These are phyloP conservation scores for Neurospora sp. DNA, from an alignment of 495 filamentous ascomycete species.

Conservation along the genomic window DNA sequence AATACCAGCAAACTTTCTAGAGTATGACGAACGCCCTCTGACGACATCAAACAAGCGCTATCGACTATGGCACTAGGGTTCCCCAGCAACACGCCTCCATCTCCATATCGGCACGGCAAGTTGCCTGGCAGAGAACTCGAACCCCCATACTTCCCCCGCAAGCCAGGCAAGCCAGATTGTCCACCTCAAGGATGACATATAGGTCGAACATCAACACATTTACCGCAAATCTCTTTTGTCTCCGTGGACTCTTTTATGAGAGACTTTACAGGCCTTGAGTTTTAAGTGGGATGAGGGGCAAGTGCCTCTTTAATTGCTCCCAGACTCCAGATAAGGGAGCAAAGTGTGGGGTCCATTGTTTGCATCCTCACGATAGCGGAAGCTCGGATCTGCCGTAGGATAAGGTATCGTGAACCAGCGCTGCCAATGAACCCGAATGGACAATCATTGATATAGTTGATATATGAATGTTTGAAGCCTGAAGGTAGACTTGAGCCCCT, in stretches of 20 bases:
- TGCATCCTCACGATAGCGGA: neutral
- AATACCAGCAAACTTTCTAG: neutral
- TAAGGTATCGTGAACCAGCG: neutral
- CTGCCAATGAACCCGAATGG: neutral
- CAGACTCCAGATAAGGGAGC: neutral
- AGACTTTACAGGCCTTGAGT: neutral
- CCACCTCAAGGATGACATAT: neutral
- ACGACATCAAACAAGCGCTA: neutral
- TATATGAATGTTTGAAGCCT: neutral
- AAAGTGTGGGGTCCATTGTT: neutral
- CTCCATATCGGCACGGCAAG: neutral
- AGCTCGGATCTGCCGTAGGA: neutral
- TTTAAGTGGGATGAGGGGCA: neutral
- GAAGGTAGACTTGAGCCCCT: neutral
- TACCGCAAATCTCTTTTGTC: neutral
- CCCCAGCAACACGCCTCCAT: neutral
- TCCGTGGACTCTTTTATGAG: neutral
- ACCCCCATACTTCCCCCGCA: neutral
- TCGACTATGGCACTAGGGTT: neutral
- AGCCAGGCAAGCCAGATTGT: neutral
- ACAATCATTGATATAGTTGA: neutral
- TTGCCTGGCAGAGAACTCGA: neutral
- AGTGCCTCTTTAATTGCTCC: neutral
- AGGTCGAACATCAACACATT: neutral
- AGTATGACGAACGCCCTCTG: neutral